phyloP scores from a whole-genome alignment of 2,329 filamentous ascomycete species.

The Ophiocordyceps unilateralis region DNA sequence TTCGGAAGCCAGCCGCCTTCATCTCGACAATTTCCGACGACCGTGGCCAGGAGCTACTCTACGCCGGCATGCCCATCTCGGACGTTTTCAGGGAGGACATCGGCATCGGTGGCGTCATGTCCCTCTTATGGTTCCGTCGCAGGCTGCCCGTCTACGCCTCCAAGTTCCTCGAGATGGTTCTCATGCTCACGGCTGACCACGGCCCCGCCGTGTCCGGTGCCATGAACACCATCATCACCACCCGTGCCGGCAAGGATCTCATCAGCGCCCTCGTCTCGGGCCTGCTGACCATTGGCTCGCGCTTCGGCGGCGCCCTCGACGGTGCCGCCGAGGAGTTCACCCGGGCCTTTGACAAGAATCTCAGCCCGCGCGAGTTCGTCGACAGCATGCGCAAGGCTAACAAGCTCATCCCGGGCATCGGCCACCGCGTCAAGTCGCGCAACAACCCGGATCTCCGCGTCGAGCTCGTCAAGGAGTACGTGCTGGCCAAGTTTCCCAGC shows the following conservation, averaged over 20 bases:
- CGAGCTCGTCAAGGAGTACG: conserved; percentile 98
- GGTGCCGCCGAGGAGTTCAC: conserved; percentile 97
- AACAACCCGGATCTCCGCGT: conserved; percentile 99
- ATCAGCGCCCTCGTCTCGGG: conserved; percentile 90
- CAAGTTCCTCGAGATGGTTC: conserved; percentile 99
- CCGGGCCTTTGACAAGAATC: conserved; percentile 93
- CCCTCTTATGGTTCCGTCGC: conserved; percentile 97
- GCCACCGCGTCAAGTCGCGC: conserved; percentile 97
- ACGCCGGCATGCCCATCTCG: conserved; percentile 99
- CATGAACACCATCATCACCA: conserved; percentile 99
- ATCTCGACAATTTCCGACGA: conserved; percentile 99
- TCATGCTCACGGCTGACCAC: conserved; percentile 99
- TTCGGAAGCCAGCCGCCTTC: conserved; percentile 98
- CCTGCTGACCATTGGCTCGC: conserved; percentile 94
- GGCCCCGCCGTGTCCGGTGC: conserved; percentile 96
- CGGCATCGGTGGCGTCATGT: conserved; percentile 99
- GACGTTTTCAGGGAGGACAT: conserved; percentile 99
- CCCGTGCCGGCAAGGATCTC: conserved; percentile 95
- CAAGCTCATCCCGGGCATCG: conserved; percentile 99
- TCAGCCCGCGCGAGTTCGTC: conserved; percentile 96
- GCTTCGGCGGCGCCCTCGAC: conserved; percentile 96
- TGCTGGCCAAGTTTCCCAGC: conserved; percentile 90
- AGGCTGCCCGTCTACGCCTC: conserved; percentile 89
- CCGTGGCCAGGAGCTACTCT: conserved; percentile 96
- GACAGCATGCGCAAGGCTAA: conserved; percentile 99